Evolutionary conservation across 768 basidiomycete genomes (phyloP), one percentile per base, ranked within the genome.

Genomic region (Agaricus subrufescens): DNA sequence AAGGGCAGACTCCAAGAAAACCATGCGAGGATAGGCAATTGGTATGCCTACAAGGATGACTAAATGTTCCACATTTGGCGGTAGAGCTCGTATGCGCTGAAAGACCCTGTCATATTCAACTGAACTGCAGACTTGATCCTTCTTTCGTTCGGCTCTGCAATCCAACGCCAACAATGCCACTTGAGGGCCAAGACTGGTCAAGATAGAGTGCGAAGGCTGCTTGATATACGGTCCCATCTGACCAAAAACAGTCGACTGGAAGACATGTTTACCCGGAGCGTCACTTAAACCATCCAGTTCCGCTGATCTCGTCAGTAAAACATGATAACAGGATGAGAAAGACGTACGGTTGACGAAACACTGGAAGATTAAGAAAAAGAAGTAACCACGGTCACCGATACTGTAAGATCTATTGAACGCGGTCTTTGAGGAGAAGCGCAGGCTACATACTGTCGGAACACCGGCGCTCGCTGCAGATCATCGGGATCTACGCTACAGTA

Each of bases 301-400:
- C 57, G 85, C 90, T 86, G 60, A 54, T 48, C 40, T 55, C 45
- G 31, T 31, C 48, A 19, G 23, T 56, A 15, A 15, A 14, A 42
- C 2, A 15, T 42, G 19, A 5, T 42, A 19, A 19, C 3, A 15
- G 48, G n/a, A 31, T 37, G 19, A 50, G 34, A 34, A n/a, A 39
- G 37, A 42, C 60, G 50, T 62, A 89, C 90, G 82, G 60, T 88
- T 86, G 62, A 89, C 83, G 68, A 95, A 95, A 62, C 90, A 91
- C 62, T 99, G 96, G 76, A 99, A 98, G 1, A 99, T 76, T 23
- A 96, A 75, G 73, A 86, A 99, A 76, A 86, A 95, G 69, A 95
- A 95, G 71, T 94, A 97, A 23, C 87, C 92, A 61, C 89, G 75
- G 0, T 83, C 71, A 5, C 95, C 96, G 53, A 98, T 89, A 7